Percentiles rank a stretch among this genome's conserved stretches.
Conservation (phyloP, 2,329 filamentous ascomycete genomes). For the Amesomyces nigricolor region DNA sequence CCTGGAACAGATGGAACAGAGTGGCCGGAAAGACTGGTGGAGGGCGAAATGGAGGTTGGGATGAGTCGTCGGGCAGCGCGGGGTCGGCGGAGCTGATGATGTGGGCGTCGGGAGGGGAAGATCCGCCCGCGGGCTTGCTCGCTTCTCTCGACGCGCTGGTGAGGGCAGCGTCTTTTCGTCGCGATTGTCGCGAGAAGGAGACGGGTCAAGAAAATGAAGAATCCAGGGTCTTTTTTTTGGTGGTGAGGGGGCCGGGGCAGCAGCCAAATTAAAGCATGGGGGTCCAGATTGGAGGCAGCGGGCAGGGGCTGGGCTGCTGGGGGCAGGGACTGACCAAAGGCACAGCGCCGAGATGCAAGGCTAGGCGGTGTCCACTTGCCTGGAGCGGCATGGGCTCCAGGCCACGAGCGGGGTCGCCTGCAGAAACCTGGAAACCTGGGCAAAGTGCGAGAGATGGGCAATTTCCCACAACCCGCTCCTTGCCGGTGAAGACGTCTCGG, state of each 20-base stretch:
- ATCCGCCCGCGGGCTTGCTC: conserved; percentile 15
- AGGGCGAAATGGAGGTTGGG: neutral
- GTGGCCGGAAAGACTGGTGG: too few relatives aligned
- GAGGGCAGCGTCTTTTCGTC: conserved; percentile 20
- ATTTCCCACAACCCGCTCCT: conserved; percentile 15
- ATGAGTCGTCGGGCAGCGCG: conserved; percentile 1
- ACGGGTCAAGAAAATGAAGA: conserved; percentile 17
- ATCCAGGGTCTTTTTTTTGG: conserved; percentile 18
- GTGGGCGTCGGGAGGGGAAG: conserved; percentile 1
- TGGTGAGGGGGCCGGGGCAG: conserved; percentile 19
- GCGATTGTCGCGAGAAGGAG: conserved; percentile 20
- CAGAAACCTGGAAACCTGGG: conserved; percentile 18
- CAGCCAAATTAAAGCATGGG: conserved; percentile 25
- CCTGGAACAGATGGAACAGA: neutral
- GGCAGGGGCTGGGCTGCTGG: neutral
- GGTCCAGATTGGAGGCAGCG: conserved; percentile 21
- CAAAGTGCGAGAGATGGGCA: conserved; percentile 13
- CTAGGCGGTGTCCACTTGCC: conserved; percentile 17
- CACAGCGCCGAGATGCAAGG: conserved; percentile 10
- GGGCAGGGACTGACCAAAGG: too few relatives aligned
- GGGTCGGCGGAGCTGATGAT: conserved; percentile 3
- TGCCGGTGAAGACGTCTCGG: neutral
- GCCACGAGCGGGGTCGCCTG: conserved; percentile 14
- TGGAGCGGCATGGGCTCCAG: conserved; percentile 19
- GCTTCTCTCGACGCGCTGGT: conserved; percentile 17